Percentiles rank a stretch among this genome's conserved stretches.
These are phyloP conservation scores for Quercus wislizeni DNA, from an alignment of 306 rosid species.

Conservation along the genomic window DNA sequence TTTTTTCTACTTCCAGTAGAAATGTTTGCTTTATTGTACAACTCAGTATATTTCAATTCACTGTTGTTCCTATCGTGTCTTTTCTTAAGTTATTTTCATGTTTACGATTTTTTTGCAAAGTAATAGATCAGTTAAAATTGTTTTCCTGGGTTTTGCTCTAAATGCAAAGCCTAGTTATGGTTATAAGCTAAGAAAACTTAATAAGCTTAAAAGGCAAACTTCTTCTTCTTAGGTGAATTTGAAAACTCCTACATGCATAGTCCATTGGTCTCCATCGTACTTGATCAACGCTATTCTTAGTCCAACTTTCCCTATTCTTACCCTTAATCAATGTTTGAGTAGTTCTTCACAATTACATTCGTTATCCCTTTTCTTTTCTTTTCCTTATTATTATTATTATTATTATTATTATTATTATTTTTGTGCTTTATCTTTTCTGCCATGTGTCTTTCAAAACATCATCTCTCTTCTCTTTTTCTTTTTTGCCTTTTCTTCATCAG, in stretches of 20 bases:
- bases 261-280: not conserved
- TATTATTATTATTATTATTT: too few relatives aligned
- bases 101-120: not conserved
- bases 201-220: not conserved
- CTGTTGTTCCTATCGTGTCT: not conserved
- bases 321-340: not conserved
- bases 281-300: too few relatives aligned
- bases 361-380: not conserved
- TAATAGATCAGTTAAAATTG: not conserved
- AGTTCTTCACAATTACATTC: not conserved
- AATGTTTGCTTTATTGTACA: not conserved
- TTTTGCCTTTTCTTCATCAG: not conserved
- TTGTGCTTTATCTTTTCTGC: too few relatives aligned
- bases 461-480: not conserved
- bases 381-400: too few relatives aligned
- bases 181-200: not conserved
- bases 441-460: not conserved
- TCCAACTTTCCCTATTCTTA: not conserved
- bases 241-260: not conserved
- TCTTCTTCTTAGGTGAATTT: not conserved
- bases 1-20: not conserved
- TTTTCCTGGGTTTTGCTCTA: not conserved
- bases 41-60: conserved; percentile 5
- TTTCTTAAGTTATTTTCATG: not conserved
- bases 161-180: not conserved